Evolutionary conservation across 2,329 filamentous ascomycete genomes (phyloP), one percentile per base, ranked within the genome.

Genomic region (Hirsutella minnesotensis): DNA sequence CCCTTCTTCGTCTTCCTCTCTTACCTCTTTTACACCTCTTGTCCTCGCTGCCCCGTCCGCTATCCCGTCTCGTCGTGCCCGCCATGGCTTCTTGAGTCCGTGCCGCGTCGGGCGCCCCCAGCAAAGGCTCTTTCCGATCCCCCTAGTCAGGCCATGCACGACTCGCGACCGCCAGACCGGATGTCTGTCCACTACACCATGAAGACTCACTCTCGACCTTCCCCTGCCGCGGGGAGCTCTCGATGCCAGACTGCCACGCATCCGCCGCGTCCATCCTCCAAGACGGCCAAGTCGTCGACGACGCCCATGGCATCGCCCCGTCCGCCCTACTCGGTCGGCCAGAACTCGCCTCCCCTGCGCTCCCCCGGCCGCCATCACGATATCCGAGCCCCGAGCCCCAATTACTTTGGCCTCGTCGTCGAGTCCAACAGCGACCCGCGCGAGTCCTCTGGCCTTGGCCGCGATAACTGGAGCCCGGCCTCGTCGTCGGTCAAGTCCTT

Each of bases 401-500:
- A 89, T 59, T 95, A 95, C 62, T 95, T 95, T 59, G 85, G 84
- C 44, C 76, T 94, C 46, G 69, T 79, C 24, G 66, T 86, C 48
- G 80, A 87, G 45, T 60, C 76, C 18, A 62, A 66, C 38, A 69
- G 64, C 43, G 79, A 85, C 47, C 69, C 74, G 20, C 73, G 79
- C 47, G 79, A 81, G 42, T 82, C 81, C 3, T 75, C 72, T 4
- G 69, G 70, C 29, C 69, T 83, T 47, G 72, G 79, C 1, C 77
- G 77, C 44, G 77, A 79, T 49, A 85, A 85, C 60, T 90, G 85
- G 83, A 85, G 81, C 52, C 75, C 83, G 9, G 73, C 79, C 1
- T 79, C 78, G 9, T 83, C 81, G 0, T 81, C 82, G 5, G 73
- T 87, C 39, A 79, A 78, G 53, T 84, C 81, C 0, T 85, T 83